Base-by-base conservation (phyloP, 345 rosid genomes). In the Xanthoceras sorbifolium region DNA sequence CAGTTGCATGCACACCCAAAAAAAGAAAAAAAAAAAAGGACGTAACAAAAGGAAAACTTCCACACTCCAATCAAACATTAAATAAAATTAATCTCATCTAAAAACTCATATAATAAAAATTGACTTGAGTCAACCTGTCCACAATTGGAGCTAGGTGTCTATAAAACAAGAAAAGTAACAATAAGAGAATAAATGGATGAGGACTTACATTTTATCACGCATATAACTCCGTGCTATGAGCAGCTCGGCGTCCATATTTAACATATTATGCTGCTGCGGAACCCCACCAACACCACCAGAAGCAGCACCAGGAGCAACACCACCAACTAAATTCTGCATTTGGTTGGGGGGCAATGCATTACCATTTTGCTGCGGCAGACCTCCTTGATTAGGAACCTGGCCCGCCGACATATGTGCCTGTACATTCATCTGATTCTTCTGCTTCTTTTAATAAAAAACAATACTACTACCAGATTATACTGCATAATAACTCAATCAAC, bases 381-480 rank as follows among this genome's bases (percentile, higher is more conserved):
- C 83, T 62, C 83, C 89, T 79, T 91, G 91, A 79, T 81, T 90
- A 69, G 90, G 84, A 73, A 89, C 94, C 88, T 89, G 91, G 64
- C 93, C 90, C 0, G 90, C 90, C 14, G 97, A 85, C 80, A 86
- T 77, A 77, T 87, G 93, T 26, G 97, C 77, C 80, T 73, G 93
- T 80, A 85, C 89, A 84, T 92, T 89, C 97, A 90, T 89, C 77
- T 76, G 78, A 84, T 81, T 67, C 61, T 71, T 38, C 50, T 66
- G 9, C 42, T 73, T n/a, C 38, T 62, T 73, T 15, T 42, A 12
- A 42, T 28, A 20, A 48, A 31, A 26, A 25, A 40, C 20, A 40
- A 10, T 38, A 61, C 20, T 48, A 62, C 14, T 44, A 29, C 57
- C 36, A 59, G 38, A 72, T 57, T 36, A 59, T 59, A 57, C 36